These are phyloP conservation scores for Vinca minor DNA, from an alignment of 257 asterid species.

Conservation along the genomic window DNA sequence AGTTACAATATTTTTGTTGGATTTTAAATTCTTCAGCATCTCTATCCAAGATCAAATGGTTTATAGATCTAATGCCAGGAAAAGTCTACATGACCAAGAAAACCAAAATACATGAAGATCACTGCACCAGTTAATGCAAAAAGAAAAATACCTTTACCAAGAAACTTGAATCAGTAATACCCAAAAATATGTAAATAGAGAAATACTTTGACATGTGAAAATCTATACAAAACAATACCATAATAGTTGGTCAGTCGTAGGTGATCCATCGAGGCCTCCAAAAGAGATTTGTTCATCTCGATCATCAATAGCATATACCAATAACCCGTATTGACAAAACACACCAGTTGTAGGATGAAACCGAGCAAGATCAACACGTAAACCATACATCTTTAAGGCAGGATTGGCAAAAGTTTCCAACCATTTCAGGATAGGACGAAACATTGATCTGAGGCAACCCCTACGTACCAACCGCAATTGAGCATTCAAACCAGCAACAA, in stretches of 20 bases:
- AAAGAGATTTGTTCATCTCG: constrained; percentile 32
- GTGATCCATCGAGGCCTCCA: constrained; percentile 39
- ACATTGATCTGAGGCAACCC: constrained; percentile 70
- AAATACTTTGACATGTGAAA: too few species aligned
- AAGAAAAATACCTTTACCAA: too few species aligned
- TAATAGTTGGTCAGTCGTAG: constrained; percentile 38
- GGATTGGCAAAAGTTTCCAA: constrained; percentile 80
- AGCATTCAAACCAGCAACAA: constrained; percentile 98
- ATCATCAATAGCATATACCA: constrained; percentile 59
- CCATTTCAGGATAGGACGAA: constrained; percentile 72
- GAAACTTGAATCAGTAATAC: too few species aligned
- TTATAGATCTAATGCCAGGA: too few species aligned
- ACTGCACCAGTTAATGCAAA: too few species aligned
- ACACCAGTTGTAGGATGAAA: constrained; percentile 66
- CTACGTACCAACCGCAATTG: constrained; percentile 82
- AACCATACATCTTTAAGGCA: constrained; percentile 52
- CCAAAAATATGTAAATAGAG: too few species aligned
- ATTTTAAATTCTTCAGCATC: too few species aligned
- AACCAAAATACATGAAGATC: too few species aligned
- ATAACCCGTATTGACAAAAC: constrained; percentile 71
- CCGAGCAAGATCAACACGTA: constrained; percentile 81
- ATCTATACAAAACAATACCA: constrained; percentile 52
- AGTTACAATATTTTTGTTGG: too few species aligned
- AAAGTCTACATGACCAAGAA: too few species aligned
- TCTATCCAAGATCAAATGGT: too few species aligned